These are phyloP conservation scores for Rhynchospora tenuis DNA, from an alignment of 176 grass and related monocot genomes.

Conservation along the genomic window DNA sequence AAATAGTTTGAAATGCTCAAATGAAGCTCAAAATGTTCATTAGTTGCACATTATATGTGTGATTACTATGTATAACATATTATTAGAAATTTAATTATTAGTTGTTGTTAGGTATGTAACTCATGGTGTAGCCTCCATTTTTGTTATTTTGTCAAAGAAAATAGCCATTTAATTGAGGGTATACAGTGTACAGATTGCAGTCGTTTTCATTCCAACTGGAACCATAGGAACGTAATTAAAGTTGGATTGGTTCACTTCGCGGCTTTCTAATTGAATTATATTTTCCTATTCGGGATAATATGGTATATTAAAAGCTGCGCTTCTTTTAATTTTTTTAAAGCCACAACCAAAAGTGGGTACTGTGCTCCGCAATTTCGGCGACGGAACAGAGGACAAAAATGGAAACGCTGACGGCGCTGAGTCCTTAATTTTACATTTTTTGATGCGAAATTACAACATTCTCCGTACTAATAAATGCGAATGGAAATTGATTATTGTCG, in stretches of 20 bases:
- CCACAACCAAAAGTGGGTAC: background rate
- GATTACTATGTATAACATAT: no score
- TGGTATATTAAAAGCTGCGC: background rate
- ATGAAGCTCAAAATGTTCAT: no score
- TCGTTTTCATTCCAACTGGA: slow-evolving; percentile 2
- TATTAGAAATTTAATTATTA: no score
- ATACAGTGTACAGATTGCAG: background rate
- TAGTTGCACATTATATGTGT: no score
- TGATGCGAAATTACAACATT: background rate
- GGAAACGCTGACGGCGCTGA: no score
- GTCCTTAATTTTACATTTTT: background rate
- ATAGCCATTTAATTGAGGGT: background rate
- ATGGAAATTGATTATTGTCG: no score
- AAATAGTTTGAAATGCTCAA: no score
- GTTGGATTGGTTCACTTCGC: background rate
- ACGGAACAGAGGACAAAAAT: background rate
- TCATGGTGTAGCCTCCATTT: no score
- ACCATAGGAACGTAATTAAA: background rate
- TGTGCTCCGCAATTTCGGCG: background rate
- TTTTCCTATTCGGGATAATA: background rate
- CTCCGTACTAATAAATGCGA: no score
- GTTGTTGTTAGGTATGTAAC: no score
- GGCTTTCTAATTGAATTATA: no score
- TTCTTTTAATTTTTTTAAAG: background rate
- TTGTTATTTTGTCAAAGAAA: slow-evolving; percentile 17